Conservation (phyloP, 176 grass and related monocot genomes). For the Themeda triandra region DNA sequence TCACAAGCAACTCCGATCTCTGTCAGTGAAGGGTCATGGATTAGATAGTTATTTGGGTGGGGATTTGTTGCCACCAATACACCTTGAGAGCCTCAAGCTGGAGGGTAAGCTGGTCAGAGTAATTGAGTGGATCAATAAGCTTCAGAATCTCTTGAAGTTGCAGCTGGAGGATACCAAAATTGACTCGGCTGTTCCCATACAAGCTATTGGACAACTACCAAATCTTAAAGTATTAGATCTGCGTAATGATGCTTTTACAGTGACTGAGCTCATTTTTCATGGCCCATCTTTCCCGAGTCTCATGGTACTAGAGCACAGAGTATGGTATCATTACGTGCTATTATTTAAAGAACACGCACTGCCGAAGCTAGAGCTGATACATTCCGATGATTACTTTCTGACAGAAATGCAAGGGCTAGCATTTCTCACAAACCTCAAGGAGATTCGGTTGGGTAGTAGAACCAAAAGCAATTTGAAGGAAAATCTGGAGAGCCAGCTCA, state of each 20-base stretch:
- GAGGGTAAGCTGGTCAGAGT: not conserved
- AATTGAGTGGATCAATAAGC: not conserved
- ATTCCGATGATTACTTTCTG: accelerated
- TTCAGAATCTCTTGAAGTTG: conserved; percentile 1
- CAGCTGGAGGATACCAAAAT: accelerated
- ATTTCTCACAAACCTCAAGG: not conserved
- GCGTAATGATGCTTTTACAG: accelerated
- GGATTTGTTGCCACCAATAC: not conserved
- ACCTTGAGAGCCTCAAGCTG: not conserved
- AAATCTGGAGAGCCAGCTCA: too few relatives aligned
- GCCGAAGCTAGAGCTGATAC: not conserved
- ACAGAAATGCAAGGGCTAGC: not conserved
- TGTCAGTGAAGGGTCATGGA: not conserved
- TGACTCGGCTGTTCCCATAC: not conserved
- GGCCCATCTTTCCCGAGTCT: not conserved
- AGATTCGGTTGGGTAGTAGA: not conserved
- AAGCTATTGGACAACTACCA: not conserved
- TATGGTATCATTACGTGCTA: accelerated
- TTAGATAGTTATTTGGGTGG: not conserved
- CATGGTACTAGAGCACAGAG: accelerated
- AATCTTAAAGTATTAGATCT: not conserved
- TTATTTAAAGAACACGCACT: not conserved
- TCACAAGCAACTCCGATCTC: not conserved
- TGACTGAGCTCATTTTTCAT: accelerated
- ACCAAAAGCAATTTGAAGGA: too few relatives aligned